These are phyloP conservation scores for Boletus vermiculosoides DNA, from an alignment of 768 basidiomycete genomes.

Conservation along the genomic window DNA sequence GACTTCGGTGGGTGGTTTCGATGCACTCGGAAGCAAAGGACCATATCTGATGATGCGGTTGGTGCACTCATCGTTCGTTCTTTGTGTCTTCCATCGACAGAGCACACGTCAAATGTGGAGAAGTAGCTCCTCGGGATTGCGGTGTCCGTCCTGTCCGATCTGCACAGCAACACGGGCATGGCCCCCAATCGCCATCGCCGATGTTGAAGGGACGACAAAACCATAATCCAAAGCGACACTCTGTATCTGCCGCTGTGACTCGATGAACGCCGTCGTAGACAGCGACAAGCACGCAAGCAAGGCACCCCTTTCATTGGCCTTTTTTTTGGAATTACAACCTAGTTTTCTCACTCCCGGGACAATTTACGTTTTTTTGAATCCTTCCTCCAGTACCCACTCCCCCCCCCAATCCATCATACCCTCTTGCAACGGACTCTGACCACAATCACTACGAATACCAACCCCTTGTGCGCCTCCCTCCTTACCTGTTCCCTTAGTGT, in stretches of 20 bases:
- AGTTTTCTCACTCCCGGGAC: neutral
- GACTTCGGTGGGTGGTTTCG: slow-evolving; percentile 51
- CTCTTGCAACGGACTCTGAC: slow-evolving; percentile 21
- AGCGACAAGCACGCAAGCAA: slow-evolving; percentile 18
- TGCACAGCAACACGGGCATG: slow-evolving; percentile 28
- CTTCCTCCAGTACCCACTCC: neutral
- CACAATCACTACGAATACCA: slow-evolving; percentile 17
- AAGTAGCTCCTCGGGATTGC: slow-evolving; percentile 77
- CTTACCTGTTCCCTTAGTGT: slow-evolving; percentile 5
- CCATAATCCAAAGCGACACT: slow-evolving; percentile 29
- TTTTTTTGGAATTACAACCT: slow-evolving; percentile 10
- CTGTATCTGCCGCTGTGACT: slow-evolving; percentile 20
- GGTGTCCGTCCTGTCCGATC: slow-evolving; percentile 49
- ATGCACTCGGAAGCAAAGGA: slow-evolving; percentile 9
- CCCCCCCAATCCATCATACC: slow-evolving; percentile 9
- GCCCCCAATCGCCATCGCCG: slow-evolving; percentile 23
- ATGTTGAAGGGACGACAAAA: slow-evolving; percentile 27
- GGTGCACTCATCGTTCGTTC: slow-evolving; percentile 1
- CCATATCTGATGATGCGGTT: slow-evolving; percentile 18
- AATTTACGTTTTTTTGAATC: slow-evolving; percentile 13
- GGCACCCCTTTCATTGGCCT: neutral
- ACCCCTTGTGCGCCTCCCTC: slow-evolving; percentile 4
- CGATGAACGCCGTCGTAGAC: slow-evolving; percentile 23
- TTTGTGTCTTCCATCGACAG: slow-evolving; percentile 37
- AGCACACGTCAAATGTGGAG: slow-evolving; percentile 86